Base-by-base conservation (phyloP, 495 filamentous ascomycete genomes). In the Terfezia boudieri region DNA sequence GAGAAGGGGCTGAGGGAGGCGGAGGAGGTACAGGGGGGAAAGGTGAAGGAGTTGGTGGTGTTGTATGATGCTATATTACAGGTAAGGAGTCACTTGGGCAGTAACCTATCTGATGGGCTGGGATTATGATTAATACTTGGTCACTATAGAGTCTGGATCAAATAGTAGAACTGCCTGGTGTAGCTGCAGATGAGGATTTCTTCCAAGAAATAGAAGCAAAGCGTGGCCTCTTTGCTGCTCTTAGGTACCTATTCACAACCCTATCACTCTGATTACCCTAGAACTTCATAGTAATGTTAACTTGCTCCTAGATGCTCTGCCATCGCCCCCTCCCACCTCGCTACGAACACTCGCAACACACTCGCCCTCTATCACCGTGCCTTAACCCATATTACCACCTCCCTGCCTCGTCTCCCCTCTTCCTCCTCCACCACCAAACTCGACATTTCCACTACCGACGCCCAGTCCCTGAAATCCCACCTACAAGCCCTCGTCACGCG, bases 41-140 rank as follows among this genome's bases (percentile, higher is more conserved):
- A 79, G 56, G 70, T 99, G 16, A 84, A 85, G 62, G 92, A 96
- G 63, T 80, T 84, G 59, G 81, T 86, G 11, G 86, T 84, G 2
- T 72, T 96, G n/a, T 96, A 95, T 65, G 87, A 96, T 62, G 84
- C 85, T 23, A 94, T 81, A 5, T 66, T 99, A 11, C 82, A 81
- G 60, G 63, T 65, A 60, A 8, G 32, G 49, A 46, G 12, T 46
- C 26, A 20, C 49, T 12, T 51, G n/a, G 49, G 9, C n/a, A 46
- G 41, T 46, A 20, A 51, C 5, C 12, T 50, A 46, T 36, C 37
- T 2, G 26, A 16, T 6, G 1, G 12, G 16, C 37, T 38, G 36
- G n/a, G 52, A 41, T n/a, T 8, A 22, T 43, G 38, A 2, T 43
- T 46, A 46, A 14, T 14, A 46, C 4, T 46, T 6, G 12, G 4